Evolutionary conservation across 116 monocot species (phyloP), one percentile per base, ranked within the genome.

Genomic region (Dioscorea cayenensis): DNA sequence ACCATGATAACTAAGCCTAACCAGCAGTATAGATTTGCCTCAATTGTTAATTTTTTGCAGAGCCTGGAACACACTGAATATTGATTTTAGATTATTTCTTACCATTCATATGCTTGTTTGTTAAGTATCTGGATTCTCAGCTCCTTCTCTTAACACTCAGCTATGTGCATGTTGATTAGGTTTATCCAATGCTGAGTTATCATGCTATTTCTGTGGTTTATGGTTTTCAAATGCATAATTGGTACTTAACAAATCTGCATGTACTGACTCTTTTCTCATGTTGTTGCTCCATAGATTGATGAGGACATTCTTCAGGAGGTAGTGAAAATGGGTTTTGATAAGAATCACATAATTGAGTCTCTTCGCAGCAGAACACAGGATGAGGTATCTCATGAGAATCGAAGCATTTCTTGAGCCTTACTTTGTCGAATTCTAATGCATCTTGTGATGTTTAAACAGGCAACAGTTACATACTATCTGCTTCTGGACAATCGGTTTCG

Each of bases 391-490:
- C 11, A 14, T 64, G 43, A 19, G 21, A 49, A 14, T 9, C 22
- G 16, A 10, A 43, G 22, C 21, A 20, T 28, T 48, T 63, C 19
- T 70, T 22, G 6, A 43, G 7, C 61, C 37, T 37, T 43, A 55
- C 32, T 58, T n/a, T 51, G 8, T 58, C 18, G n/a, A 21, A 4
- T 71, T 17, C 19, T 28, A 58, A 20, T 51, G 35, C 22, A 61
- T 52, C 36, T 52, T 21, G 55, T 36, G 18, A 9, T 19, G 25
- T 3, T 36, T 66, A 49, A 80, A 29, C 43, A 95, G 95, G 95
- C 83, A 32, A 95, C 95, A 72, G 92, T 95, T 75, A 80, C 95
- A 51, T 95, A 95, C 74, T 92, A 91, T 80, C 77, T 95, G 76
- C 87, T 95, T 68, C 72, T 95, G 65, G 95, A 95, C 74, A 95